phyloP scores from a whole-genome alignment of 495 filamentous ascomycete genomes.

The Penicillium ucsense region DNA sequence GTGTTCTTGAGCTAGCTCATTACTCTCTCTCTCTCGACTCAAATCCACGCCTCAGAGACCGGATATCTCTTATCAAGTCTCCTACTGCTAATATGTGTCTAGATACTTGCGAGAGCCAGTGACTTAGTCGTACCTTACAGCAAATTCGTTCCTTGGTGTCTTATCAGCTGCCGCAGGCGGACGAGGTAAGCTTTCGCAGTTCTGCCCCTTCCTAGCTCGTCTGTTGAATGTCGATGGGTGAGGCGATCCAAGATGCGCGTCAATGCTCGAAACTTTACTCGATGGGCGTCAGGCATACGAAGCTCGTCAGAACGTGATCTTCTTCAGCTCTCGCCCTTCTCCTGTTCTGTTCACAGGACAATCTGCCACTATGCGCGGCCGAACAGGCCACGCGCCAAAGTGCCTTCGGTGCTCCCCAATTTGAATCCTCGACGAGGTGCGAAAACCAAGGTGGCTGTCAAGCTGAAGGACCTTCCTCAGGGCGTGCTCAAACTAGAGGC shows the following conservation, averaged over 20 bases:
- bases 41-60: no score
- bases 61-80: no score
- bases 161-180: no score
- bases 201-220: constrained; percentile 10
- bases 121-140: no score
- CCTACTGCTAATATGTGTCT: no score
- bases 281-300: background rate
- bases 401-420: constrained; percentile 5
- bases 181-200: constrained; percentile 19
- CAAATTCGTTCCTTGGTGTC: no score
- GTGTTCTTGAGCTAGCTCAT: no score
- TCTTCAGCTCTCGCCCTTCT: constrained; percentile 1
- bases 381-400: constrained; percentile 10
- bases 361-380: constrained; percentile 28
- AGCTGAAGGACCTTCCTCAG: constrained; percentile 57
- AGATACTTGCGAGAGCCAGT: no score
- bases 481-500: constrained; percentile 40
- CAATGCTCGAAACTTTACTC: constrained; percentile 11
- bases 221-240: no score
- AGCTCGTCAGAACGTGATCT: background rate
- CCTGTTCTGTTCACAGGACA: constrained; percentile 17
- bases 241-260: constrained; percentile 15
- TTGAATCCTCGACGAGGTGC: constrained; percentile 23
- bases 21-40: no score
- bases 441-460: constrained; percentile 47